Evolutionary conservation across 805 yeast genomes (phyloP), one percentile per base, ranked within the genome.

Genomic region (Yarrowia alimentaria): DNA sequence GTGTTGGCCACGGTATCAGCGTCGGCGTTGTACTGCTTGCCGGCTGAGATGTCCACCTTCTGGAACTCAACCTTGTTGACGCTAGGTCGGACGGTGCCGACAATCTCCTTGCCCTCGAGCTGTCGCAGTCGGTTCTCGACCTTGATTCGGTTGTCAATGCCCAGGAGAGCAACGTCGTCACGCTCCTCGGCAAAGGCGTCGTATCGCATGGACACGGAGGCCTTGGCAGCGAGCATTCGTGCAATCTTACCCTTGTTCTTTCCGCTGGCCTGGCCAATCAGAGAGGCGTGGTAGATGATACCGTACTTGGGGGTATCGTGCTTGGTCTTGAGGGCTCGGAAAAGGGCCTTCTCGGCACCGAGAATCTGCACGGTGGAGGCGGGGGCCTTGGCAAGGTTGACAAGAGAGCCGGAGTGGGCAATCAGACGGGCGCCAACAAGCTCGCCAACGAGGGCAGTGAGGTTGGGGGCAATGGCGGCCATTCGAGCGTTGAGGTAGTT

Each of bases 171-270:
- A 56, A 87, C 79, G 64, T 93, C 98, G 32, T 60, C 63, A 71
- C 97, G 81, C 63, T 93, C 98, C 75, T 93, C 99, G 58, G 97
- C 84, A 56, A 93, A 76, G 24, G 97, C 95, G 74, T 93, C 99
- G 69, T 85, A 91, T 77, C 99, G 86, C 61, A 91, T 76, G 56
- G 96, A 86, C 63, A 93, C 94, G 52, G 99, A 95, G 60, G 97
- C 95, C 76, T 93, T 93, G 54, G 98, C 98, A 61, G 99, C 99
- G 58, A 93, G 79, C 60, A 93, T 96, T 76, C 99, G 84, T 54
- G 99, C 98, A 68, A 93, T 88, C 77, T 90, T 93, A 75, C 99
- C 99, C 78, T 93, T 93, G 76, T 93, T 93, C 77, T 93, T 93
- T 59, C 94, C 83, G 57, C 89, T 76, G 55, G 99, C 99, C 70